A percentile compares a stretch with the other conserved stretches of the same genome.
Evolutionary conservation across 139 green algal genomes (phyloP).

Genomic region (Haematococcus lacustris): DNA sequence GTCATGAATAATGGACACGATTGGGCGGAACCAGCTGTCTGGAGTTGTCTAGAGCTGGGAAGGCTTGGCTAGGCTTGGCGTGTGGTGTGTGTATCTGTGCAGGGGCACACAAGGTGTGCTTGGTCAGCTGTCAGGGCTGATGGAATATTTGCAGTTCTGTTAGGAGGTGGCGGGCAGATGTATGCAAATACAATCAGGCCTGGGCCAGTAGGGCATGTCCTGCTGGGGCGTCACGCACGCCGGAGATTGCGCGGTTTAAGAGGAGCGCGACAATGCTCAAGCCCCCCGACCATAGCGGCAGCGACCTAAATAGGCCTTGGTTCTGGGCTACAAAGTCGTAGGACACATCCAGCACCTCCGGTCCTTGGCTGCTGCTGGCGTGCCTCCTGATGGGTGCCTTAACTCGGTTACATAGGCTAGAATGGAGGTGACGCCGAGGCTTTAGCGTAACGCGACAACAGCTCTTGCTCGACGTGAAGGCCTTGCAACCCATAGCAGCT

Average conservation of each 20-base stretch:
- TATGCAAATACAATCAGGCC: no score
- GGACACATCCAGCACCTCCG: conserved; percentile 32
- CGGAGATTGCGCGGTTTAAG: conserved; percentile 30
- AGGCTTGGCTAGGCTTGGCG: not conserved
- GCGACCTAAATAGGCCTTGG: conserved; percentile 26
- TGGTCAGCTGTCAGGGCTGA: not conserved
- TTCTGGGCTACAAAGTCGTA: conserved; percentile 38
- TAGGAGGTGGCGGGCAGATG: not conserved
- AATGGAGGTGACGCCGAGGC: no score
- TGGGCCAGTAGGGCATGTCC: not conserved
- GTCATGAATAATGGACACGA: not conserved
- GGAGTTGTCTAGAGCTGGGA: not conserved
- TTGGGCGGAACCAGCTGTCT: not conserved
- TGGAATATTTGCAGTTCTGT: not conserved
- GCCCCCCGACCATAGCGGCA: conserved; percentile 39
- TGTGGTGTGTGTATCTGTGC: not conserved
- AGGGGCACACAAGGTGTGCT: not conserved
- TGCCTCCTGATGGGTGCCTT: no score
- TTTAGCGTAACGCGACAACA: no score
- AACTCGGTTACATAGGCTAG: no score
- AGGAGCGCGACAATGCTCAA: conserved; percentile 31
- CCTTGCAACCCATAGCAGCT: no score
- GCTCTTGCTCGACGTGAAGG: no score
- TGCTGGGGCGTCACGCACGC: conserved; percentile 10
- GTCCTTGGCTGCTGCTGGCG: no score